phyloP scores from a whole-genome alignment of 2,329 filamentous ascomycete genomes.

The Aphanocladium album region DNA sequence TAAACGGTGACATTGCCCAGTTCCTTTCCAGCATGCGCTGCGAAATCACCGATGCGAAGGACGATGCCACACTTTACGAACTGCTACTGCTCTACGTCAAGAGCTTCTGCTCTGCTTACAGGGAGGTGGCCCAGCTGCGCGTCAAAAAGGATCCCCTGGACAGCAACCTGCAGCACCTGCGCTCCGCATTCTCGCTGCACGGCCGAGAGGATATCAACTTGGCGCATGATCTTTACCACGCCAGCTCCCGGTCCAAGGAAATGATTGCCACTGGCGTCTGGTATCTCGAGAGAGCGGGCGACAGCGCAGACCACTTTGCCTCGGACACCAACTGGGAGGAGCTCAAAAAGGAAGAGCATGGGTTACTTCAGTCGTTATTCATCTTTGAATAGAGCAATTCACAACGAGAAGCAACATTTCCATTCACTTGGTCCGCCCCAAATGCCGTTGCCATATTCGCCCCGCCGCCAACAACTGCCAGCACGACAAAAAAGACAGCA shows the following conservation, averaged over 20 bases:
- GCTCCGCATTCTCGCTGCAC: constrained; percentile 17
- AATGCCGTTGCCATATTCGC: too few relatives aligned
- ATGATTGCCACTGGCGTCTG: constrained; percentile 15
- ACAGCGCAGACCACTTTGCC: constrained; percentile 12
- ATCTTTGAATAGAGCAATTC: not conserved
- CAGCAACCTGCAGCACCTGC: constrained; percentile 12
- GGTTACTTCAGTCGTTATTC: constrained; percentile 13
- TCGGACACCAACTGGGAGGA: constrained; percentile 15
- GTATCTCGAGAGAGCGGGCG: constrained; percentile 18
- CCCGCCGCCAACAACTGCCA: too few relatives aligned
- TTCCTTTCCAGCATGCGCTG: constrained; percentile 18
- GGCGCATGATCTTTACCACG: constrained; percentile 14
- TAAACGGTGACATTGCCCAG: constrained; percentile 20
- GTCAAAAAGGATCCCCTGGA: constrained; percentile 2
- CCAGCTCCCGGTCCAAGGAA: constrained; percentile 2
- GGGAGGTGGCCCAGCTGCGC: constrained; percentile 4
- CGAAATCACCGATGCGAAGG: constrained; percentile 8
- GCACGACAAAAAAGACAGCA: not conserved
- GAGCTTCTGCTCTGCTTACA: constrained; percentile 15
- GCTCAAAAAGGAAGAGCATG: constrained; percentile 10
- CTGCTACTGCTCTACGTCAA: constrained; percentile 10
- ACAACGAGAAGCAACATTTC: not conserved
- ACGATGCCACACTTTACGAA: not conserved
- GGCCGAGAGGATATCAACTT: constrained; percentile 18
- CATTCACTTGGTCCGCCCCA: not conserved